Conservation (phyloP, 1,284 basidiomycete genomes). For the Boletellus sp. region DNA sequence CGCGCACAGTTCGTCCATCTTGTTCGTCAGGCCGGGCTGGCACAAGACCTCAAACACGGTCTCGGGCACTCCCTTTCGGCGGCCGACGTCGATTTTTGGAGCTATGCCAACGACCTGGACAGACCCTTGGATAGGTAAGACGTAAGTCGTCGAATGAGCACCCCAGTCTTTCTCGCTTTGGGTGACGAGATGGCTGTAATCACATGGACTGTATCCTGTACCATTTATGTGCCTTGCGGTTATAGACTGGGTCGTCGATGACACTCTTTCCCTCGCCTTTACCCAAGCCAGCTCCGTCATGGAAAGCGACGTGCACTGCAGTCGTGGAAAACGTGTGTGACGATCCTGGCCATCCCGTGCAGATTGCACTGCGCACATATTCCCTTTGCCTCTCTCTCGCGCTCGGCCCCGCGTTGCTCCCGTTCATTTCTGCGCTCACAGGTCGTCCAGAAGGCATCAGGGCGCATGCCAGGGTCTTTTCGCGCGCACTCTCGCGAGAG, state of each 20-base stretch:
- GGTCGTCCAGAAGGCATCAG: slow-evolving; percentile 14
- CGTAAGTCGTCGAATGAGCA: too few species aligned
- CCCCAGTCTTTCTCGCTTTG: too few species aligned
- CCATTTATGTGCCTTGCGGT: background rate
- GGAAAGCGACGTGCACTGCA: slow-evolving; percentile 5
- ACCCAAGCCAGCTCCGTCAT: slow-evolving; percentile 3
- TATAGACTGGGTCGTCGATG: background rate
- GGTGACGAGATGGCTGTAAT: slow-evolving; percentile 7
- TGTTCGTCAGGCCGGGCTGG: slow-evolving; percentile 44
- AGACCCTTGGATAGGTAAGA: background rate
- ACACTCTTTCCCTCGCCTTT: background rate
- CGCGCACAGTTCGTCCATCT: slow-evolving; percentile 58
- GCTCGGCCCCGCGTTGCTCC: slow-evolving; percentile 58
- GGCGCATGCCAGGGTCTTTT: slow-evolving; percentile 29
- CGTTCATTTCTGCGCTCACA: slow-evolving; percentile 41
- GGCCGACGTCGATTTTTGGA: slow-evolving; percentile 51
- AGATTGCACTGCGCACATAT: slow-evolving; percentile 64
- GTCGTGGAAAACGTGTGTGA: background rate
- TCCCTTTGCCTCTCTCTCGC: slow-evolving; percentile 62
- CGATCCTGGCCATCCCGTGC: slow-evolving; percentile 46
- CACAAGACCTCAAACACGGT: slow-evolving; percentile 37
- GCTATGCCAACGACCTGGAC: slow-evolving; percentile 36
- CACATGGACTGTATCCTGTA: slow-evolving; percentile 10
- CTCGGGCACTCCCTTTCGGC: slow-evolving; percentile 31
- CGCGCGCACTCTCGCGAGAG: slow-evolving; percentile 50